Evolutionary conservation across 2,329 filamentous ascomycete genomes (phyloP), one percentile per base, ranked within the genome.

Genomic region (Hyphodiscus sp.): DNA sequence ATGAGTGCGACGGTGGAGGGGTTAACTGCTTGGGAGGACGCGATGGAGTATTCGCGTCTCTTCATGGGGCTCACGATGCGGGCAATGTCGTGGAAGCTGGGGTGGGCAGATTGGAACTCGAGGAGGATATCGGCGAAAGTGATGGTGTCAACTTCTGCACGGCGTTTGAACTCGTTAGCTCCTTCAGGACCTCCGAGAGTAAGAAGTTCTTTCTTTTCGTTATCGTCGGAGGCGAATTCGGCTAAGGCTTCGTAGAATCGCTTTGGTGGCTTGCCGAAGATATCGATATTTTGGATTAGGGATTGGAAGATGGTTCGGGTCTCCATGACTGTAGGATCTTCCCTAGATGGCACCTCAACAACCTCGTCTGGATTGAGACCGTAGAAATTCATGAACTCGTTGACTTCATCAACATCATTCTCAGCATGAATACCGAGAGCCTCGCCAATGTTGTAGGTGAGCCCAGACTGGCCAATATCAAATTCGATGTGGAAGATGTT

Each of bases 401-500:
- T 75, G 55, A 97, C 86, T 57, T 94, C 80, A 45, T 77, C 74
- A 46, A 85, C 79, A 69, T 97, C 86, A 71, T 99, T 99, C 73
- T 97, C 89, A 7, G 91, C 89, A 70, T 99, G 94, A 58, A 99
- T 91, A 61, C 94, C 94, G 18, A 99, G 85, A 46, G 94, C 94
- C 75, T 99, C 94, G 53, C 94, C 94, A 65, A 99, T 97, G 69
- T 95, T 89, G 74, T 99, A 99, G 43, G 83, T 96, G 60, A 99
- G 83, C 41, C 91, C 92, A 33, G 92, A 95, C 65, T 86, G 74
- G 56, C 92, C 92, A 20, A 99, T 82, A 68, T 97, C 94, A 66
- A 99, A 99, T 73, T 99, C 94, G 58, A 99, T 97, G 75, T 99
- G 94, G 86, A 99, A 99, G 72, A 99, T 97, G 79, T 99, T 96